These are phyloP conservation scores for Fusarium bactridioides DNA, from an alignment of 2,329 filamentous ascomycete genomes.

Conservation along the genomic window DNA sequence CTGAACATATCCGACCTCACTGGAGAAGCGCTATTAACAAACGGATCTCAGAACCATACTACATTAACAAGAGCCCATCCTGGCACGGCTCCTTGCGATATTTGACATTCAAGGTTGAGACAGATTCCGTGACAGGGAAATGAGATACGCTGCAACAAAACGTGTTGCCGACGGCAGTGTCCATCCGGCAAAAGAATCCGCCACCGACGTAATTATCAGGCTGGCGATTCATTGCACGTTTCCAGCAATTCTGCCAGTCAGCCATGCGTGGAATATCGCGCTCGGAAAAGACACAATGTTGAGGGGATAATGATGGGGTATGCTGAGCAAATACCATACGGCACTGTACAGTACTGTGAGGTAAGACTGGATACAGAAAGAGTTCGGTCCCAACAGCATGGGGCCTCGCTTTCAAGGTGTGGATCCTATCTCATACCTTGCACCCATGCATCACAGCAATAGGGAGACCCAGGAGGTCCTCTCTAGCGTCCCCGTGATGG, in stretches of 20 bases:
- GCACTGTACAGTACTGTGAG: constrained; percentile 1
- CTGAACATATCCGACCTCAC: constrained; percentile 20
- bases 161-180: constrained; percentile 39
- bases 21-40: constrained; percentile 7
- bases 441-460: constrained; percentile 29
- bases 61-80: neutral
- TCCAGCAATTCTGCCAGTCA: constrained; percentile 11
- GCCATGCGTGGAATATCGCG: constrained; percentile 25
- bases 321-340: neutral
- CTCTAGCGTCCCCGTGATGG: constrained; percentile 32
- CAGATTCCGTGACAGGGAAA: constrained; percentile 5
- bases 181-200: constrained; percentile 33
- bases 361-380: neutral
- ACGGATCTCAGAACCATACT: neutral
- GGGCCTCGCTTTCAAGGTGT: constrained; percentile 33
- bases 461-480: constrained; percentile 12
- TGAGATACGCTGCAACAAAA: constrained; percentile 11
- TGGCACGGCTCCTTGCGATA: neutral
- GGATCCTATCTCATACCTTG: constrained; percentile 16
- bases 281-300: constrained; percentile 24
- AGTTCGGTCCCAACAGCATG: constrained; percentile 35
- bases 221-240: constrained; percentile 32
- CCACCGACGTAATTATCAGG: constrained; percentile 41
- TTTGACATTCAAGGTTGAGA: constrained; percentile 4
- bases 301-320: constrained; percentile 6